A percentile compares a stretch with the other conserved stretches of the same genome.
These are phyloP conservation scores for Solanum verrucosum DNA, from an alignment of 257 asterid species.

Conservation along the genomic window DNA sequence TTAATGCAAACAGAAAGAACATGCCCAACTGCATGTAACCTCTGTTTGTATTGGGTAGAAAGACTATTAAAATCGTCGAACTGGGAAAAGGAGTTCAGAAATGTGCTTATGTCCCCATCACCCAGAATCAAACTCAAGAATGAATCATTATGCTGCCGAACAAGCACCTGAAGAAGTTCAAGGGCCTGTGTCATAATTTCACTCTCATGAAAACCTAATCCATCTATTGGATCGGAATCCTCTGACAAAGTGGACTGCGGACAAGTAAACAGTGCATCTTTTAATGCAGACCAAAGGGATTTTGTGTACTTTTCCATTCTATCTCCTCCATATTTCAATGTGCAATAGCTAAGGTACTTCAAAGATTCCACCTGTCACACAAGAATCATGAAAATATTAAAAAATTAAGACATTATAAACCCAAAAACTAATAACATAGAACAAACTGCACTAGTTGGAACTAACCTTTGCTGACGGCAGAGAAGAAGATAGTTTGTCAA, in stretches of 20 bases:
- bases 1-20: constrained; percentile 56
- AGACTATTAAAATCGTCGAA: constrained; percentile 33
- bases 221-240: constrained; percentile 38
- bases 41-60: constrained; percentile 50
- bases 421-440: constrained; percentile 3
- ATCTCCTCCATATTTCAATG: constrained; percentile 57
- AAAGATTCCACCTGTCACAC: constrained; percentile 74
- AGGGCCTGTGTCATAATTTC: constrained; percentile 64
- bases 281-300: constrained; percentile 73
- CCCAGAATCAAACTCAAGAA: constrained; percentile 41
- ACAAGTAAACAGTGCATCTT: constrained; percentile 49
- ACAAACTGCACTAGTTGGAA: constrained; percentile 3
- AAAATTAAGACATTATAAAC: background rate
- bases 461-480: constrained; percentile 82
- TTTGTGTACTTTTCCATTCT: constrained; percentile 50
- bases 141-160: constrained; percentile 30
- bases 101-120: constrained; percentile 55
- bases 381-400: constrained; percentile 5
- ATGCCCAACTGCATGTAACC: constrained; percentile 64
- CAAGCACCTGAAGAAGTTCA: constrained; percentile 52
- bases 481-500: constrained; percentile 80
- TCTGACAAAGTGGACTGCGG: constrained; percentile 37
- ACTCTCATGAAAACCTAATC: constrained; percentile 54
- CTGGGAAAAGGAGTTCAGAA: constrained; percentile 40
- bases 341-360: constrained; percentile 67